Percentiles rank a stretch among this genome's conserved stretches.
These are phyloP conservation scores for Gymnopus androsaceus DNA, from an alignment of 1,284 basidiomycete species.

Conservation along the genomic window DNA sequence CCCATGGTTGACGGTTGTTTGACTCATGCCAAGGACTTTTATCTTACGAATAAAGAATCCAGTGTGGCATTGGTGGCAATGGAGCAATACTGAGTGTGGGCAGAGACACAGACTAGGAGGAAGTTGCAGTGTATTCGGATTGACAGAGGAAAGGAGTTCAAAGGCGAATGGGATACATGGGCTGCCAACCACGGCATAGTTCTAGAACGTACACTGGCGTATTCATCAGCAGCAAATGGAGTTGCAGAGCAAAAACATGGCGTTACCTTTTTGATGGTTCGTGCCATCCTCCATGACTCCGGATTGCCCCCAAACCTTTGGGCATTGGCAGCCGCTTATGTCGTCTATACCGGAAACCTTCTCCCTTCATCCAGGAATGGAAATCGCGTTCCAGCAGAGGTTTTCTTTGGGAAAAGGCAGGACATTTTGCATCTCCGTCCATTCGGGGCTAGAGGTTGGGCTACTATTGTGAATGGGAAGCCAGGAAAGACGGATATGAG, in stretches of 20 bases:
- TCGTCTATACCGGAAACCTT: conserved; percentile 23
- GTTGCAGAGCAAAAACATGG: conserved; percentile 1
- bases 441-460: conserved; percentile 26
- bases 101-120: background rate
- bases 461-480: conserved; percentile 24
- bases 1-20: conserved; percentile 4
- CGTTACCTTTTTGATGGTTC: background rate
- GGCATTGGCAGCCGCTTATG: conserved; percentile 14
- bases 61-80: background rate
- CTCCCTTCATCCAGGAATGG: conserved; percentile 23
- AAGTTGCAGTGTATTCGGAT: background rate
- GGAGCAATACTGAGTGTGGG: background rate
- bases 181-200: conserved; percentile 20
- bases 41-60: no score
- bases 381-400: conserved; percentile 19
- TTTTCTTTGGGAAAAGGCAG: conserved; percentile 22
- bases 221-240: conserved; percentile 7
- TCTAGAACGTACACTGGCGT: conserved; percentile 21
- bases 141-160: conserved; percentile 5
- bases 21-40: no score
- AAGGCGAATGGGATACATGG: conserved; percentile 13
- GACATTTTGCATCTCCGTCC: conserved; percentile 28
- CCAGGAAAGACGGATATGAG: conserved; percentile 24
- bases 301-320: no score
- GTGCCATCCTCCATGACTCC: conserved; percentile 5